Percentiles rank a stretch among this genome's conserved stretches.
Evolutionary conservation across 2,329 filamentous ascomycete genomes (phyloP).

Genomic region (Sclerotinia minor): DNA sequence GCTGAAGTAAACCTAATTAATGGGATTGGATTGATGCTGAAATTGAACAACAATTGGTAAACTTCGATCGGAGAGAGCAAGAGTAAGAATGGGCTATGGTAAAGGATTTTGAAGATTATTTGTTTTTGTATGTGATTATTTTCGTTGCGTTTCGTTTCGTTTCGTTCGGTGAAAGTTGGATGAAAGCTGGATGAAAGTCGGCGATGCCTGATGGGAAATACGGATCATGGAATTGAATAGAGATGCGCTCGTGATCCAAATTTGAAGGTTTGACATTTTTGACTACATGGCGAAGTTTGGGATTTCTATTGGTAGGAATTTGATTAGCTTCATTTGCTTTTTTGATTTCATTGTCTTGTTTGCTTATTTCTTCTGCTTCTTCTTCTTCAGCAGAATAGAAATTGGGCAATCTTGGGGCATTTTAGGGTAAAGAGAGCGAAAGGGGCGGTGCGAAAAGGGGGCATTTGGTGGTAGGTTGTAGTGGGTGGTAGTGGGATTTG

Average conservation of each 20-base stretch:
- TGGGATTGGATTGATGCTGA: constrained; percentile 4
- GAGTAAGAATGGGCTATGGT: constrained; percentile 11
- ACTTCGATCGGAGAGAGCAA: constrained; percentile 11
- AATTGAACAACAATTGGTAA: neutral
- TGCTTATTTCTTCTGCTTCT: neutral
- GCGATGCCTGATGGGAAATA: constrained; percentile 13
- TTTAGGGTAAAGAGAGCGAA: neutral
- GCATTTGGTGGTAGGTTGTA: neutral
- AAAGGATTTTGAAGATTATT: neutral
- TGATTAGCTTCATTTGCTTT: constrained; percentile 17
- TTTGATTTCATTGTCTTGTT: neutral
- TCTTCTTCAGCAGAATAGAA: neutral
- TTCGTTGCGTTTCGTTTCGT: constrained; percentile 1
- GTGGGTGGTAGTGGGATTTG: neutral
- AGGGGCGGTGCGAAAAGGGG: constrained; percentile 4
- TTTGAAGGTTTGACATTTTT: constrained; percentile 17
- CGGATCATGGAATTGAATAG: neutral
- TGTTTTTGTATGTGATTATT: neutral
- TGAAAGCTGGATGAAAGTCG: constrained; percentile 2
- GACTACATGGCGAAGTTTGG: constrained; percentile 18
- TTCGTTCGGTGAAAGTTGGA: neutral
- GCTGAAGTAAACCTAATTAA: neutral
- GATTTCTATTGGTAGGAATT: neutral
- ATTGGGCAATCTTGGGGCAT: neutral
- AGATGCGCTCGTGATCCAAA: constrained; percentile 18